Percentiles rank a stretch among this genome's conserved stretches.
Evolutionary conservation across 106 monocot species (phyloP).

Genomic region (Chionographis japonica): DNA sequence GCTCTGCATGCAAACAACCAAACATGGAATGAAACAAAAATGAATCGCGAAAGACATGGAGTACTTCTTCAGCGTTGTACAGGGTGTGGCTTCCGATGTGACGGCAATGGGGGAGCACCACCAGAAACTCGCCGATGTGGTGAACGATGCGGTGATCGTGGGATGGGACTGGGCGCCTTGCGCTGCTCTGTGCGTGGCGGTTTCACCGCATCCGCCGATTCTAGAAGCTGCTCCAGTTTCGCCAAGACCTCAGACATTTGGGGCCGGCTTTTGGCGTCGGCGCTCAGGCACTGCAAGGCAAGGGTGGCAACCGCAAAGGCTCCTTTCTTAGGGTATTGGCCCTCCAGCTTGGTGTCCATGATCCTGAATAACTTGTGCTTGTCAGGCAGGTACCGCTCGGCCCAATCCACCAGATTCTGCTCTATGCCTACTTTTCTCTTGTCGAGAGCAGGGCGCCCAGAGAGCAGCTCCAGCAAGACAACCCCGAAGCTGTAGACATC

Average conservation of each 20-base stretch:
- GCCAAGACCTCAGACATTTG: slow-evolving; percentile 66
- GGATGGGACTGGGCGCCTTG: not conserved
- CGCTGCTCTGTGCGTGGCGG: not conserved
- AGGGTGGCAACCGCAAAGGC: slow-evolving; percentile 50
- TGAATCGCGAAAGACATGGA: no score
- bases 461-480: slow-evolving; percentile 67
- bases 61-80: not conserved
- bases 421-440: slow-evolving; percentile 51
- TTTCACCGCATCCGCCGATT: slow-evolving; percentile 19
- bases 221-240: slow-evolving; percentile 46
- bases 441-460: slow-evolving; percentile 69
- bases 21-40: no score
- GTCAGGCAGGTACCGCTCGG: slow-evolving; percentile 49
- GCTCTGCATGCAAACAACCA: no score
- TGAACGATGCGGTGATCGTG: slow-evolving; percentile 23
- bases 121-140: slow-evolving; percentile 7
- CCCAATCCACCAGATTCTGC: slow-evolving; percentile 81
- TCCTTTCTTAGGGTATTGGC: slow-evolving; percentile 72
- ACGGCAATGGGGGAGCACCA: slow-evolving; percentile 10
- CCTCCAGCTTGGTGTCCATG: slow-evolving; percentile 75
- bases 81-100: slow-evolving; percentile 1
- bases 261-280: slow-evolving; percentile 61
- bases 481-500: slow-evolving; percentile 97
- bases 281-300: slow-evolving; percentile 50
- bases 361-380: slow-evolving; percentile 61